Evolutionary conservation across 225 moss, liverwort and hornwort species (phyloP), one percentile per base, ranked within the genome.

Genomic region (Pseudoscleropodium purum): DNA sequence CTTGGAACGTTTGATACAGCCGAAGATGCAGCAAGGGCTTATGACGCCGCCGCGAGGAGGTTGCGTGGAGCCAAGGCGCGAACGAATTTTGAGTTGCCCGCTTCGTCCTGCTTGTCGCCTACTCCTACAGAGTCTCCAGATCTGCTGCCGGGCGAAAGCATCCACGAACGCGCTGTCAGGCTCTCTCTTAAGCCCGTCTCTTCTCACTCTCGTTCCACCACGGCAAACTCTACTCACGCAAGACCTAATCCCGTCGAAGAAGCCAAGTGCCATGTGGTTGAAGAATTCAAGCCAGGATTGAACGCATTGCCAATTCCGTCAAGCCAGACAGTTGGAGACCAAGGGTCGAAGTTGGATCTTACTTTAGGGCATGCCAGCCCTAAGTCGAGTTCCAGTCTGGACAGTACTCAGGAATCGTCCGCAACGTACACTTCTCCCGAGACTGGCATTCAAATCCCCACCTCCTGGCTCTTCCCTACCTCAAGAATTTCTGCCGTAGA

Each of bases 41-140:
- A 99, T 75, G 98, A 99, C 84, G 96, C 96, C 39, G 98, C 98
- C 15, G 98, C 98, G n/a, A 92, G 98, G 82, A 93, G 91, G 86
- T 84, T 99, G 59, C 94, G 97, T 21, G 98, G 98, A 60, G 91
- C 95, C 25, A 99, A 99, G 90, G 98, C 98, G 33, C 93, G 97
- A 26, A 99, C 97, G 1, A 99, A 99, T 89, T 99, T 99, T 33
- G 92, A 96, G 27, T 80, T 96, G 63, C 98, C 97, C 19, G 84
- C 94, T 43, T 82, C 89, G n/a, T 76, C 85, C 49, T 80, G 70
- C 83, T 93, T 94, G 52, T 91, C 94, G 69, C 93, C 92, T 39
- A 81, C 90, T 47, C 92, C 94, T 47, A 47, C 89, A 77, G 94
- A 96, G 24, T 88, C 91, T 33, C 94, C 92, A 23, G 91, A 90